These are phyloP conservation scores for Trichoderma brevicompactum DNA, from an alignment of 2,329 filamentous ascomycete genomes.

Conservation along the genomic window DNA sequence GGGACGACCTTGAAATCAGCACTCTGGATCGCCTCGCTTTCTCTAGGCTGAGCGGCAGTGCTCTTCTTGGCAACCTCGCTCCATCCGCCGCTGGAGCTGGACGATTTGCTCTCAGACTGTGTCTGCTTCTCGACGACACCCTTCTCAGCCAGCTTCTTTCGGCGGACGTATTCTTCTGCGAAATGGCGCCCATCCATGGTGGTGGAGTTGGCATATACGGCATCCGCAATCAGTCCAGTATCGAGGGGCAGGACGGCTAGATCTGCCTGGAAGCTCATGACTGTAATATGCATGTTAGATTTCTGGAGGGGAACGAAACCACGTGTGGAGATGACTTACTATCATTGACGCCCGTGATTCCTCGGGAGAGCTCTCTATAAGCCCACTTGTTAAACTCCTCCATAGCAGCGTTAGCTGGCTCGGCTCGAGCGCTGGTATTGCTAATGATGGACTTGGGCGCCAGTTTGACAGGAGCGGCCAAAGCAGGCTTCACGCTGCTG, in stretches of 20 bases:
- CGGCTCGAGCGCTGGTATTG: slow-evolving; percentile 46
- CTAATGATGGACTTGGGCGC: slow-evolving; percentile 53
- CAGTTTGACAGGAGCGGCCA: slow-evolving; percentile 56
- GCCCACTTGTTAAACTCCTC: slow-evolving; percentile 97
- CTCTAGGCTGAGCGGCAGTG: slow-evolving; percentile 46
- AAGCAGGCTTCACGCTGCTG: slow-evolving; percentile 46
- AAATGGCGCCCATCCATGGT: slow-evolving; percentile 94
- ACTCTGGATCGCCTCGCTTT: slow-evolving; percentile 49
- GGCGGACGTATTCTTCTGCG: slow-evolving; percentile 90
- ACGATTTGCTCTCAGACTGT: slow-evolving; percentile 55
- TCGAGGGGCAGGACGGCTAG: slow-evolving; percentile 79
- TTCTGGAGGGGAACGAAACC: background rate
- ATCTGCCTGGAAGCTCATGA: slow-evolving; percentile 78
- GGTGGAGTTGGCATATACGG: slow-evolving; percentile 82
- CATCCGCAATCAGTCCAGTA: slow-evolving; percentile 81
- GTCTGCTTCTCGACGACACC: slow-evolving; percentile 80
- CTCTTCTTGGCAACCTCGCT: slow-evolving; percentile 98
- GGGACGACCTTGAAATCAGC: slow-evolving; percentile 88
- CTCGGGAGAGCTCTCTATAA: slow-evolving; percentile 75
- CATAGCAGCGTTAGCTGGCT: slow-evolving; percentile 59
- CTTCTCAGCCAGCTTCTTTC: slow-evolving; percentile 91
- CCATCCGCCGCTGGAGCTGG: slow-evolving; percentile 72
- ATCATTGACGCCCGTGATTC: slow-evolving; percentile 60
- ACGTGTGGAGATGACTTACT: slow-evolving; percentile 49
- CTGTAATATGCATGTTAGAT: slow-evolving; percentile 47